Evolutionary conservation across 176 grass and related monocot species (phyloP).

Genomic region (Leersia perrieri): DNA sequence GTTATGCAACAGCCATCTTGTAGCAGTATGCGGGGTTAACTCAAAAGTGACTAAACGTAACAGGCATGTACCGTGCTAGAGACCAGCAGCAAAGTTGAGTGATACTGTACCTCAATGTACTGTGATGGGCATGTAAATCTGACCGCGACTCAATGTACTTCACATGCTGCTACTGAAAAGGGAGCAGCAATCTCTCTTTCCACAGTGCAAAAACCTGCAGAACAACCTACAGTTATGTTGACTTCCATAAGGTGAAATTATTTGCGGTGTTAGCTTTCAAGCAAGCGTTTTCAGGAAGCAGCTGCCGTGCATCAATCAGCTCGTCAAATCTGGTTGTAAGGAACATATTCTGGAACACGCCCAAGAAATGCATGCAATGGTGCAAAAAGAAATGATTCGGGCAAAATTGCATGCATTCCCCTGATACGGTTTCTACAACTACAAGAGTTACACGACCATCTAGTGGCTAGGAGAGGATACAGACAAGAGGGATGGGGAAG

Average conservation of each 20-base stretch:
- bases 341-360: neutral
- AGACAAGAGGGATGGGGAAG: neutral
- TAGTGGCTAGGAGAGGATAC: neutral
- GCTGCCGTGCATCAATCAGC: neutral
- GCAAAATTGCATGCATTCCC: neutral
- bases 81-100: neutral
- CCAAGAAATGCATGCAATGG: neutral
- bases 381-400: neutral
- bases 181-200: neutral
- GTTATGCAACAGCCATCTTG: constrained; percentile 4
- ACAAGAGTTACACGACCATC: neutral
- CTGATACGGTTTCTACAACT: neutral
- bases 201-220: neutral
- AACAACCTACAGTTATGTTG: constrained; percentile 15
- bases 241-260: constrained; percentile 13
- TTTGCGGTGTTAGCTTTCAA: constrained; percentile 14
- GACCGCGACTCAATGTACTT: neutral
- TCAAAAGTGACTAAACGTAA: neutral
- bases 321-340: neutral
- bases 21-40: neutral
- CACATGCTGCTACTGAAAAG: neutral
- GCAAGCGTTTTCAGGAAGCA: constrained; percentile 23
- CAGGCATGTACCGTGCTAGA: neutral
- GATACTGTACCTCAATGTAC: neutral
- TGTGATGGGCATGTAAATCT: neutral